Conservation (phyloP, 441 rosid species). For the Bruguiera hainesii region DNA sequence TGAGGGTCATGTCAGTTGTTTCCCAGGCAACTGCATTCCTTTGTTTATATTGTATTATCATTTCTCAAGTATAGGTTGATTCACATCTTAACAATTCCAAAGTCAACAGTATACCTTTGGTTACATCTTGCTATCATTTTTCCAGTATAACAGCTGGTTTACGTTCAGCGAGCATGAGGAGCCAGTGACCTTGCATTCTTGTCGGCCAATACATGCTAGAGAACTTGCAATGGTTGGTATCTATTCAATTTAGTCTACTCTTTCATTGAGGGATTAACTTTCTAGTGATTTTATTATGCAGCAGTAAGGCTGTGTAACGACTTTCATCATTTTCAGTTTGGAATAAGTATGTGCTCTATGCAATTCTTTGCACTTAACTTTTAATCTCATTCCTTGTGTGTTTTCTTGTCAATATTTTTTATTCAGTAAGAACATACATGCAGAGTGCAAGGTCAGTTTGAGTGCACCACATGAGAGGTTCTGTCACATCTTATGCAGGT, state of each 20-base stretch:
- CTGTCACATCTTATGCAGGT: constrained; percentile 49
- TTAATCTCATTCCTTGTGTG: no score
- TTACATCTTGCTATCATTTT: constrained; percentile 24
- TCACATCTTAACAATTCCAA: neutral
- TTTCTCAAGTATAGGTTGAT: no score
- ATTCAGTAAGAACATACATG: no score
- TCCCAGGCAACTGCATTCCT: no score
- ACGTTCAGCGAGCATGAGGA: constrained; percentile 93
- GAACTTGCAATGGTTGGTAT: constrained; percentile 80
- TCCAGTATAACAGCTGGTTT: constrained; percentile 94
- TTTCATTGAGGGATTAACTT: neutral
- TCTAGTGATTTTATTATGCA: no score
- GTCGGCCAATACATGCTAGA: constrained; percentile 75
- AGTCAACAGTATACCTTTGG: constrained; percentile 8
- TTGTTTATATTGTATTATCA: no score
- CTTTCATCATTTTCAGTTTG: no score
- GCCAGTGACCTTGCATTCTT: constrained; percentile 68
- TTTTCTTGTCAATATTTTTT: no score
- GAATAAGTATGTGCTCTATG: no score
- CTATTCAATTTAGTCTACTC: neutral
- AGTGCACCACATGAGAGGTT: neutral
- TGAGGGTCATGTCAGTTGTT: neutral
- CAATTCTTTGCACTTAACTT: no score
- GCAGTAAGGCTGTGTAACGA: no score
- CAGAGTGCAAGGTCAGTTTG: neutral